Evolutionary conservation across 192 early-diverging fungal genomes (phyloP).

Genomic region (Rhizophlyctis rosea): DNA sequence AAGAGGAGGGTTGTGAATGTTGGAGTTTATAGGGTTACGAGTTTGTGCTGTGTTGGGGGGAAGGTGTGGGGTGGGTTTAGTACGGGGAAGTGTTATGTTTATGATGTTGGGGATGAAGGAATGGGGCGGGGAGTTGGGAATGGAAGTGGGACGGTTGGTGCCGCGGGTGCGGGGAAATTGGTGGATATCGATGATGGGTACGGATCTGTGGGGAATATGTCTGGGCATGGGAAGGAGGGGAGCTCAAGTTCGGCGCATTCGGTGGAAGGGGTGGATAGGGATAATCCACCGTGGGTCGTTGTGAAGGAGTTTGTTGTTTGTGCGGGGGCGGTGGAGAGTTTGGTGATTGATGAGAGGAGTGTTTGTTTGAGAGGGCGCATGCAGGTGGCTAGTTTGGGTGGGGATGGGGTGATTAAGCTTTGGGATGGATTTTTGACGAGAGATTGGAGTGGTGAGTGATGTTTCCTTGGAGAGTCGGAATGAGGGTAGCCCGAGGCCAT

Average conservation of each 20-base stretch:
- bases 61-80: constrained; percentile 73
- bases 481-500: too few relatives aligned
- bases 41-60: constrained; percentile 60
- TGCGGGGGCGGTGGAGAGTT: constrained; percentile 40
- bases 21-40: constrained; percentile 65
- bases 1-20: constrained; percentile 44
- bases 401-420: constrained; percentile 61
- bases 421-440: constrained; percentile 76
- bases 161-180: background rate
- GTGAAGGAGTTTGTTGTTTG: constrained; percentile 70
- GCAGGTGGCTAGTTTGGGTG: constrained; percentile 59
- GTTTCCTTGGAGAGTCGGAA: constrained; percentile 6
- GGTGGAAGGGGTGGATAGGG: background rate
- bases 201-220: constrained; percentile 9
- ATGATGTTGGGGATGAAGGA: constrained; percentile 48
- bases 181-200: constrained; percentile 18
- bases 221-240: constrained; percentile 3
- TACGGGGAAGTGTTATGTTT: constrained; percentile 75
- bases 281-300: constrained; percentile 48
- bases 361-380: constrained; percentile 41
- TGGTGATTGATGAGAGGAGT: constrained; percentile 59
- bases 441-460: constrained; percentile 61
- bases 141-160: background rate
- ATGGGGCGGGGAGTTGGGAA: background rate
- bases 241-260: background rate